Evolutionary conservation across 257 asterid genomes (phyloP).

Genomic region (Solanum virginianum): DNA sequence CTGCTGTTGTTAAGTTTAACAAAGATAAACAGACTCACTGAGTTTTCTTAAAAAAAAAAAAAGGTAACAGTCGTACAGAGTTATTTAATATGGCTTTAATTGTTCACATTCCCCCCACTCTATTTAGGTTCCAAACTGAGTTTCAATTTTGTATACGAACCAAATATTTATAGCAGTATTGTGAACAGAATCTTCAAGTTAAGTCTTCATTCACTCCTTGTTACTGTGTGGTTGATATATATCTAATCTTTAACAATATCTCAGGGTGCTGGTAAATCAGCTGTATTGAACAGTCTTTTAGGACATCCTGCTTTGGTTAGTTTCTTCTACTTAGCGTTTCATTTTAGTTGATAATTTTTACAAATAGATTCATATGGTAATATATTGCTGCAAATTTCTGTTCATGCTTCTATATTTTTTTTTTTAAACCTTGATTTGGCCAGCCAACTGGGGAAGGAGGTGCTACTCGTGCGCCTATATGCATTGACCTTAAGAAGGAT

Average conservation of each 20-base stretch:
- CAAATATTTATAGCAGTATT: not conserved
- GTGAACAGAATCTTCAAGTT: not conserved
- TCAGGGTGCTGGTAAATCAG: conserved; percentile 20
- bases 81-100: not conserved
- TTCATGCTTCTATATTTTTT: not conserved
- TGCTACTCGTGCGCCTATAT: conserved; percentile 67
- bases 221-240: not conserved
- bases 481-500: conserved; percentile 47
- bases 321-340: not conserved
- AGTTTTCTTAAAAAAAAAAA: not conserved
- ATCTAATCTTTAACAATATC: not conserved
- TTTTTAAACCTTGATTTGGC: not conserved
- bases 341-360: not conserved
- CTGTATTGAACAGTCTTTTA: conserved; percentile 10
- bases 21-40: not conserved
- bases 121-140: not conserved
- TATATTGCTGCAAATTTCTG: not conserved
- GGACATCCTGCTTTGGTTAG: conserved; percentile 19
- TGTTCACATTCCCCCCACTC: not conserved
- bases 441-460: conserved; percentile 90
- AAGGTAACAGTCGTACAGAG: not conserved
- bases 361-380: not conserved
- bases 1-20: not conserved
- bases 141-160: not conserved
- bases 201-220: not conserved